phyloP scores from a whole-genome alignment of 75 land plant genomes.

The Azolla pinnata region DNA sequence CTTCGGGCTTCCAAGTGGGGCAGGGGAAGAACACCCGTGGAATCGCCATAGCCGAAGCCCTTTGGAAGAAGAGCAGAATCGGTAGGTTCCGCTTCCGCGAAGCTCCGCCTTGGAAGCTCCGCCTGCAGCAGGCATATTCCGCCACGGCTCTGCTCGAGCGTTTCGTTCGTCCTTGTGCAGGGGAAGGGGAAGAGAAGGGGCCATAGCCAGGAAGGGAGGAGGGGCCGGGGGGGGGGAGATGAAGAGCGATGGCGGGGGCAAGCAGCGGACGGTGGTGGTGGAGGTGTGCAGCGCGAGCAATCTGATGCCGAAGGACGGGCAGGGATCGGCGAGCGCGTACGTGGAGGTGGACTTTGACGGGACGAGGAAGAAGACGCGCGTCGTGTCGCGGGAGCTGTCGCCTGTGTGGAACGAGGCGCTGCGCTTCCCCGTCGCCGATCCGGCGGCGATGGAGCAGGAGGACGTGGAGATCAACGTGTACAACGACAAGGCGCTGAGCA shows the following conservation, averaged over 20 bases:
- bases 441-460: constrained; percentile 20
- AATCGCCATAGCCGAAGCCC: too few relatives aligned
- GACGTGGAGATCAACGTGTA: constrained; percentile 39
- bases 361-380: constrained; percentile 41
- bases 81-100: neutral
- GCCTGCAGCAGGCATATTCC: neutral
- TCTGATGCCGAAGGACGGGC: constrained; percentile 72
- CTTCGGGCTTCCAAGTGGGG: neutral
- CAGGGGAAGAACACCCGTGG: too few relatives aligned
- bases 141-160: neutral
- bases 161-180: too few relatives aligned
- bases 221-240: neutral
- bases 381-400: constrained; percentile 47
- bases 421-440: constrained; percentile 35
- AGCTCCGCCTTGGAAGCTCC: neutral
- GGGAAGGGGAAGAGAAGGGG: too few relatives aligned
- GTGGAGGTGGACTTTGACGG: constrained; percentile 62
- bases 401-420: constrained; percentile 73
- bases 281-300: constrained; percentile 47
- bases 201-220: neutral
- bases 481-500: constrained; percentile 29
- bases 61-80: too few relatives aligned
- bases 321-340: constrained; percentile 47
- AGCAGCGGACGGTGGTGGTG: constrained; percentile 32
- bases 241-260: neutral